Conservation (phyloP, 2,329 filamentous ascomycete species). For the Hymenoscyphus scutula region DNA sequence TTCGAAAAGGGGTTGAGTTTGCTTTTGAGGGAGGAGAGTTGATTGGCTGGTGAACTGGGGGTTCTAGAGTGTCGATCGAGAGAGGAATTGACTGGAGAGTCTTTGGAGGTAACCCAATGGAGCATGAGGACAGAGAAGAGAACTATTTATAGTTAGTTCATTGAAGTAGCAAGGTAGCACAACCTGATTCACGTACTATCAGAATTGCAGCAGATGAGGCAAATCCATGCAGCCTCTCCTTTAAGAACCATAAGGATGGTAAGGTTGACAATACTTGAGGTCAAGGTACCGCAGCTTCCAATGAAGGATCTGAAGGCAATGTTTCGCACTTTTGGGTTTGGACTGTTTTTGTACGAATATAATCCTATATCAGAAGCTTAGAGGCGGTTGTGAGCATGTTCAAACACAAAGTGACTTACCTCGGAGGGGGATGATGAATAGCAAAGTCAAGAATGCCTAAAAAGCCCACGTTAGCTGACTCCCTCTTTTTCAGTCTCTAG, state of each 20-base stretch:
- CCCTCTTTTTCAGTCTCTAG: background rate
- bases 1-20: background rate
- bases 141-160: slow-evolving; percentile 38
- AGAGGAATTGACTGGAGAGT: slow-evolving; percentile 20
- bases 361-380: slow-evolving; percentile 41
- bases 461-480: background rate
- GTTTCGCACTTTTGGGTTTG: slow-evolving; percentile 45
- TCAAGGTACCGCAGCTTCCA: slow-evolving; percentile 22
- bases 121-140: slow-evolving; percentile 58
- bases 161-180: background rate
- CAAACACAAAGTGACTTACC: background rate
- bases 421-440: slow-evolving; percentile 27
- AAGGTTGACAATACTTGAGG: slow-evolving; percentile 48
- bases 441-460: background rate
- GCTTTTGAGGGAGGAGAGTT: background rate
- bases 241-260: slow-evolving; percentile 56
- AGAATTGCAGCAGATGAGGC: slow-evolving; percentile 61
- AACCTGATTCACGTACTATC: slow-evolving; percentile 40
- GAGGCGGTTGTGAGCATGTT: background rate
- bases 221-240: slow-evolving; percentile 63
- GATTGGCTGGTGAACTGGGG: background rate
- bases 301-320: slow-evolving; percentile 57
- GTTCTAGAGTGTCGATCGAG: background rate
- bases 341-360: slow-evolving; percentile 51
- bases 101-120: slow-evolving; percentile 53